Evolutionary conservation across 1,284 basidiomycete genomes (phyloP).

Genomic region (Fomitopsis betulina): DNA sequence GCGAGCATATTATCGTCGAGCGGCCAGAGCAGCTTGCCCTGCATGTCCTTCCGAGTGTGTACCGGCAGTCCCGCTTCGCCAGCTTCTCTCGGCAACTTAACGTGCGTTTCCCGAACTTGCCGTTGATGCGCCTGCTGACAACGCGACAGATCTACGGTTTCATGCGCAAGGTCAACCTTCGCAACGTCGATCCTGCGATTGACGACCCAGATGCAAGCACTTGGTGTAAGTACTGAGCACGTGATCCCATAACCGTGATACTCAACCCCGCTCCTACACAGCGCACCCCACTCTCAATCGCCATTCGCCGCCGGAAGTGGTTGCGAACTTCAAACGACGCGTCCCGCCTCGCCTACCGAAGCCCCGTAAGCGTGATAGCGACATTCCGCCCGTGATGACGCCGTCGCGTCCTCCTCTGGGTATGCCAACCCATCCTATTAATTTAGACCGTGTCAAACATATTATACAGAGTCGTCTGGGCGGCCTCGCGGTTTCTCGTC

Average conservation of each 20-base stretch:
- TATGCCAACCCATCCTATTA: slow-evolving; percentile 56
- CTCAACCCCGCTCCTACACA: slow-evolving; percentile 30
- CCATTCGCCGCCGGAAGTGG: slow-evolving; percentile 80
- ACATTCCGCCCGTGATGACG: slow-evolving; percentile 50
- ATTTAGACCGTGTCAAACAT: neutral
- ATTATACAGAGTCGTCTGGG: neutral
- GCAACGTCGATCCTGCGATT: slow-evolving; percentile 87
- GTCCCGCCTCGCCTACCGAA: slow-evolving; percentile 88
- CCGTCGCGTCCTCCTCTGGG: slow-evolving; percentile 69
- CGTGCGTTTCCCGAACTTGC: slow-evolving; percentile 46
- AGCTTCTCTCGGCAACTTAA: slow-evolving; percentile 93
- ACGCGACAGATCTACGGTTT: slow-evolving; percentile 85
- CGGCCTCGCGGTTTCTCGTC: slow-evolving; percentile 77
- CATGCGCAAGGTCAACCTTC: slow-evolving; percentile 91
- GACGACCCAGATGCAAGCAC: slow-evolving; percentile 91
- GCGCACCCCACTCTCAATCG: slow-evolving; percentile 86
- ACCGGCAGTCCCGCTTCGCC: slow-evolving; percentile 89
- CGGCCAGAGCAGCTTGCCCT: slow-evolving; percentile 84
- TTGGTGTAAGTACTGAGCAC: slow-evolving; percentile 69
- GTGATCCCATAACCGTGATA: neutral
- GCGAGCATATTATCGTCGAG: slow-evolving; percentile 90
- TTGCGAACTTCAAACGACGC: slow-evolving; percentile 88
- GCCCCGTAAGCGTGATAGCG: slow-evolving; percentile 69
- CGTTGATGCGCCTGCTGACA: slow-evolving; percentile 11
- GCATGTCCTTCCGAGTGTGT: slow-evolving; percentile 85